phyloP scores from a whole-genome alignment of 305 asterid species.

The Solanum aculeatissimum region DNA sequence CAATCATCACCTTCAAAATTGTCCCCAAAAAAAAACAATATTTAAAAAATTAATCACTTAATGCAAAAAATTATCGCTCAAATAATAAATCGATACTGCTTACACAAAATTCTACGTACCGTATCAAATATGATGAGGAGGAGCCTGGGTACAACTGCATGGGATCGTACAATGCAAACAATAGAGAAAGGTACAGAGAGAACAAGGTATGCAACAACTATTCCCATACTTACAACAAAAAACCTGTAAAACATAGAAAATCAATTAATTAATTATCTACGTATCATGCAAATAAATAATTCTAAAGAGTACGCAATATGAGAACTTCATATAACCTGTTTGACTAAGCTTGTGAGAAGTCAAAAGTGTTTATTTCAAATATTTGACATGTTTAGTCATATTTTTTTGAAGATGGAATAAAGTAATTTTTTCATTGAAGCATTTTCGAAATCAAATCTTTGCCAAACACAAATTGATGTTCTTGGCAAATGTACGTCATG shows the following conservation, averaged over 20 bases:
- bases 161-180: slow-evolving; percentile 63
- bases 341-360: not conserved
- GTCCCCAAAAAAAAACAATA: not conserved
- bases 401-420: no score
- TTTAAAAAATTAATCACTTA: not conserved
- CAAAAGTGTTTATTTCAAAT: not conserved
- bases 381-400: not conserved
- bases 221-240: slow-evolving; percentile 57
- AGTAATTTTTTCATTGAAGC: not conserved
- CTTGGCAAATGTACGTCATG: not conserved
- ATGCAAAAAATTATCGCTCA: not conserved
- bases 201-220: slow-evolving; percentile 48
- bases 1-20: slow-evolving; percentile 30
- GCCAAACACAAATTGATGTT: not conserved
- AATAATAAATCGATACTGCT: not conserved
- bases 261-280: not conserved
- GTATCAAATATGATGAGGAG: slow-evolving; percentile 61
- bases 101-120: slow-evolving; percentile 12
- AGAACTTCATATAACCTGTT: not conserved
- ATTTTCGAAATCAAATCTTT: no score
- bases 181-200: slow-evolving; percentile 68
- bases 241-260: slow-evolving; percentile 23
- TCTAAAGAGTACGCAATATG: not conserved
- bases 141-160: slow-evolving; percentile 40
- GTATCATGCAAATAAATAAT: not conserved